phyloP scores from a whole-genome alignment of 2,329 filamentous ascomycete species.

The Achaetomium macrosporum region DNA sequence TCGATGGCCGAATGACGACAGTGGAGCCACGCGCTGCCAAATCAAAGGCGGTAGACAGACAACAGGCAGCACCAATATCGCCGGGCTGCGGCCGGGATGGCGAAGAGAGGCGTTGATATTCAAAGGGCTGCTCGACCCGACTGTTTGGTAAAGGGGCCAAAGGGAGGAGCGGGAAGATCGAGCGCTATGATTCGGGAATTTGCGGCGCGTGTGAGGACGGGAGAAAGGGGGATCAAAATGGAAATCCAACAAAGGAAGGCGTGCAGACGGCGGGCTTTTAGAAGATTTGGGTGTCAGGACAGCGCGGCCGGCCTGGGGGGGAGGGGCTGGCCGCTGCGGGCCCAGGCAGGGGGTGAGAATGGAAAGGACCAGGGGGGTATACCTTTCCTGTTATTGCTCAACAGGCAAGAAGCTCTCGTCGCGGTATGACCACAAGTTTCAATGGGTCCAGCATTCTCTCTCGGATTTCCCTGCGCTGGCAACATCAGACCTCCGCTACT shows the following conservation, averaged over 20 bases:
- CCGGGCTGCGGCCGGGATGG: slow-evolving; percentile 7
- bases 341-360: neutral
- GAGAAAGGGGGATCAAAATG: slow-evolving; percentile 21
- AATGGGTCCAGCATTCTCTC: too few species aligned
- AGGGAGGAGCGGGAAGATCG: slow-evolving; percentile 4
- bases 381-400: neutral
- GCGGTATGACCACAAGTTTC: too few species aligned
- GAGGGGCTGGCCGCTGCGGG: neutral
- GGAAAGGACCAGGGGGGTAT: neutral
- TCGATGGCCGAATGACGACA: neutral
- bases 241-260: slow-evolving; percentile 23
- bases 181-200: slow-evolving; percentile 1
- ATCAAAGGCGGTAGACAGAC: slow-evolving; percentile 8
- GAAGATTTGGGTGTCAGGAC: slow-evolving; percentile 15
- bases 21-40: neutral
- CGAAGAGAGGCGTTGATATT: slow-evolving; percentile 2
- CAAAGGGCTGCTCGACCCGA: slow-evolving; percentile 8
- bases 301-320: neutral
- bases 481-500: too few species aligned
- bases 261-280: slow-evolving; percentile 21
- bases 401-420: neutral
- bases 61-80: neutral
- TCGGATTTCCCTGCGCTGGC: too few species aligned
- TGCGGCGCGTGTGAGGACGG: neutral
- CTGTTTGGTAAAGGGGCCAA: slow-evolving; percentile 6